phyloP scores from a whole-genome alignment of 2,329 filamentous ascomycete species.

The Claviceps fusiformis region DNA sequence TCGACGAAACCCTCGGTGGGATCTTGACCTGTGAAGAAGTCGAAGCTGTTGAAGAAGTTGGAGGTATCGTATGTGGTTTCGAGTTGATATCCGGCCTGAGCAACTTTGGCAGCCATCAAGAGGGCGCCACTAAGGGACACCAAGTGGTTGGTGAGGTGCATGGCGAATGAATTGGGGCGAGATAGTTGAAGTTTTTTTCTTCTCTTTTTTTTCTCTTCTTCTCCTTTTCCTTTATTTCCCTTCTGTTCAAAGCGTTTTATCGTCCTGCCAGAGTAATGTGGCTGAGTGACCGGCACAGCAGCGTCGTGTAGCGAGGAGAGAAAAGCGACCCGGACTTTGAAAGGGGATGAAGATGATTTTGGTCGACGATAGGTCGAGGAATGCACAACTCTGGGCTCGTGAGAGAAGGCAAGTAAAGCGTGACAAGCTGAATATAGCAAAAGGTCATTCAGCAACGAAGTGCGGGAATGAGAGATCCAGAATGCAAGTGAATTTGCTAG shows the following conservation, averaged over 20 bases:
- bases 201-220: too few relatives aligned
- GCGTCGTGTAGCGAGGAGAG: neutral
- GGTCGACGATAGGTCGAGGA: neutral
- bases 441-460: neutral
- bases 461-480: neutral
- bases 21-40: constrained; percentile 45
- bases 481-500: neutral
- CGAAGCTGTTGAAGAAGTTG: constrained; percentile 44
- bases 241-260: neutral
- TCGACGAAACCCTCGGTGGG: constrained; percentile 65
- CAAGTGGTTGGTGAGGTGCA: constrained; percentile 12
- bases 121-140: constrained; percentile 16
- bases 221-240: too few relatives aligned
- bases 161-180: neutral
- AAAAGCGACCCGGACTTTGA: neutral
- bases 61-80: constrained; percentile 32
- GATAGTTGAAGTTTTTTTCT: neutral
- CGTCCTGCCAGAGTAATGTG: neutral
- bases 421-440: neutral
- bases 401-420: neutral
- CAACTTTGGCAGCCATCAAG: constrained; percentile 14
- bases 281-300: constrained; percentile 10
- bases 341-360: too few relatives aligned
- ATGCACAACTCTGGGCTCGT: too few relatives aligned
- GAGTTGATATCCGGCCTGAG: constrained; percentile 28